These are phyloP conservation scores for Monosporascus cannonballus DNA, from an alignment of 2,329 filamentous ascomycete genomes.

Conservation along the genomic window DNA sequence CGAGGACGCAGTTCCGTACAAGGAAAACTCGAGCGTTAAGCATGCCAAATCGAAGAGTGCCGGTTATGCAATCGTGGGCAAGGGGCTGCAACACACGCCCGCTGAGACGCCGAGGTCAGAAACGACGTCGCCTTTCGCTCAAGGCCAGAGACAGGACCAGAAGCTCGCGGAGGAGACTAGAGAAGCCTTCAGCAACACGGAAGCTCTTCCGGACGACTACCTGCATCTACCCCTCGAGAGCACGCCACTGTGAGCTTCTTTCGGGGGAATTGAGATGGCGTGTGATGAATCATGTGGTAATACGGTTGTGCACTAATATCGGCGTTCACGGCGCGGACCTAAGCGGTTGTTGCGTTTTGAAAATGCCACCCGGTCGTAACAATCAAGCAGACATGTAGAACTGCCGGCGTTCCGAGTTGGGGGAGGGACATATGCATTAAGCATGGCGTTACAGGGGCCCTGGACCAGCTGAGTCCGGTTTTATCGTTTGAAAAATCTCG, in stretches of 20 bases:
- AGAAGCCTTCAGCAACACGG: constrained; percentile 16
- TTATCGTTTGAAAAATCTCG: background rate
- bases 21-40: constrained; percentile 16
- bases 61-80: constrained; percentile 32
- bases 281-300: background rate
- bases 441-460: background rate
- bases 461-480: background rate
- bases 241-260: constrained; percentile 3
- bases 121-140: constrained; percentile 14
- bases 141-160: constrained; percentile 2
- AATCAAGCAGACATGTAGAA: background rate
- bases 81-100: constrained; percentile 35
- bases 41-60: constrained; percentile 34
- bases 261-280: background rate
- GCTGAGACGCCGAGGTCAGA: constrained; percentile 32
- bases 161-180: constrained; percentile 13
- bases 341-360: background rate
- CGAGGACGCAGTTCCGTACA: constrained; percentile 13
- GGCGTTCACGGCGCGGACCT: background rate
- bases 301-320: background rate
- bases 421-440: background rate
- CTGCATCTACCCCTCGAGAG: constrained; percentile 15
- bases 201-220: constrained; percentile 14
- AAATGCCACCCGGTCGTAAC: background rate
- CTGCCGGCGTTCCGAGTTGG: background rate